phyloP scores from a whole-genome alignment of 179 eudicot genomes.

The Beta lomatogona region DNA sequence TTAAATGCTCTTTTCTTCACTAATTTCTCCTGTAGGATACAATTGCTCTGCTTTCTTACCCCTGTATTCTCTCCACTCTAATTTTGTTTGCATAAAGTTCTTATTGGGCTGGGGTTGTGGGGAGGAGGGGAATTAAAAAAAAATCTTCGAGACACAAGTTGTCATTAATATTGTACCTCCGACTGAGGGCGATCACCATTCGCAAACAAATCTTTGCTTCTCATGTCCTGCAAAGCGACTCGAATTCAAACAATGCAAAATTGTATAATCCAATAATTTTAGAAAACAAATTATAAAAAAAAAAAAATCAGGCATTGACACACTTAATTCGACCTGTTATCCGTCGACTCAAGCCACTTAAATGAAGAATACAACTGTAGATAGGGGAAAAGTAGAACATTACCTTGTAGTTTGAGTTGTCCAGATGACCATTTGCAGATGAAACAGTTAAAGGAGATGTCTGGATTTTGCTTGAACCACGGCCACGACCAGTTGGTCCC shows the following conservation, averaged over 20 bases:
- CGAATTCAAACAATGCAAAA: conserved; percentile 11
- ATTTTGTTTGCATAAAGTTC: background rate
- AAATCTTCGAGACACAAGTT: background rate
- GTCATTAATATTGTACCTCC: conserved; percentile 51
- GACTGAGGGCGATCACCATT: conserved; percentile 42
- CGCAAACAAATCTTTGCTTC: conserved; percentile 51
- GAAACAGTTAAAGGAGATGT: conserved; percentile 37
- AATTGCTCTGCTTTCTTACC: background rate
- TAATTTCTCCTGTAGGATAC: background rate
- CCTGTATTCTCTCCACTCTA: background rate
- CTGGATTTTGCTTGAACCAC: conserved; percentile 61
- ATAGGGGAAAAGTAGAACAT: background rate
- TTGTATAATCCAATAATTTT: background rate
- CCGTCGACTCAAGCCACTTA: background rate
- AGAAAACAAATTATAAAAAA: background rate
- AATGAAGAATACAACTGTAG: conserved; percentile 2
- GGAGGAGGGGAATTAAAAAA: background rate
- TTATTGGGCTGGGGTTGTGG: background rate
- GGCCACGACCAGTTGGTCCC: conserved; percentile 66
- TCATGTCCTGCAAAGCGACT: conserved; percentile 58
- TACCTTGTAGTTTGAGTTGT: conserved; percentile 61
- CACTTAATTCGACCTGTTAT: background rate
- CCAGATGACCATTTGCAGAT: conserved; percentile 67
- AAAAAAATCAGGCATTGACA: background rate
- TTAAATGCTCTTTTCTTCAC: conserved; percentile 1